Percentiles rank a stretch among this genome's conserved stretches.
Evolutionary conservation across 371 early-diverging fungal genomes (phyloP).

Genomic region (Saksenaea oblongispora): DNA sequence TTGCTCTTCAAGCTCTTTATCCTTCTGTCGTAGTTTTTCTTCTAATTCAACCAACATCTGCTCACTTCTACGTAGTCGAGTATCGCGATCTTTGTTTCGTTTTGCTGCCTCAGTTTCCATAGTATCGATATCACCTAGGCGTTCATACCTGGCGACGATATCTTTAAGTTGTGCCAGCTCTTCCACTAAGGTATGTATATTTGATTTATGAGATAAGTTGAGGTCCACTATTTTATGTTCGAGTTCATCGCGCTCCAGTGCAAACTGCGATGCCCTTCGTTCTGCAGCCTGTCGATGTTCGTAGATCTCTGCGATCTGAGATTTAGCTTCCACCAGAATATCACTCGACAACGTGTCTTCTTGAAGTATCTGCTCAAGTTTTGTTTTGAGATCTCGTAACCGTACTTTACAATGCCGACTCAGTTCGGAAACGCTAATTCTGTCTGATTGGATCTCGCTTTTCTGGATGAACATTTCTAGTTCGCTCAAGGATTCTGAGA

Average conservation of each 20-base stretch:
- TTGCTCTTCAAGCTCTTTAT: not conserved
- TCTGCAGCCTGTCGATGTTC: constrained; percentile 6
- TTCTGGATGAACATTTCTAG: not conserved
- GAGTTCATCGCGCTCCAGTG: constrained; percentile 8
- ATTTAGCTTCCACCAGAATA: constrained; percentile 3
- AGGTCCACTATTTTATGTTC: constrained; percentile 2
- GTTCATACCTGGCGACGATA: constrained; percentile 1
- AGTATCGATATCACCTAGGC: not conserved
- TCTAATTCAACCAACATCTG: constrained; percentile 1
- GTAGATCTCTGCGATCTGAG: constrained; percentile 7
- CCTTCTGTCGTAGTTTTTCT: not conserved
- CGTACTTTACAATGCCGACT: constrained; percentile 1
- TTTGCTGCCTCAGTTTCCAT: not conserved
- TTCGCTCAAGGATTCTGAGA: not conserved
- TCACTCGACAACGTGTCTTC: not conserved
- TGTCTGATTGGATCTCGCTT: not conserved
- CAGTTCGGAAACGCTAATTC: not conserved
- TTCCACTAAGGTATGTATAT: constrained; percentile 9
- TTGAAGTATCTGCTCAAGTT: not conserved
- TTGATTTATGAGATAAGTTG: not conserved
- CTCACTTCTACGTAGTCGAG: not conserved
- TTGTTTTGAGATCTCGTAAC: not conserved
- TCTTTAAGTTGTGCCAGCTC: constrained; percentile 4
- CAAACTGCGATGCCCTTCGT: constrained; percentile 11
- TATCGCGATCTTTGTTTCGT: not conserved